A percentile compares a stretch with the other conserved stretches of the same genome.
Conservation (phyloP, 2,329 filamentous ascomycete species). For the Colletotrichum sp. region DNA sequence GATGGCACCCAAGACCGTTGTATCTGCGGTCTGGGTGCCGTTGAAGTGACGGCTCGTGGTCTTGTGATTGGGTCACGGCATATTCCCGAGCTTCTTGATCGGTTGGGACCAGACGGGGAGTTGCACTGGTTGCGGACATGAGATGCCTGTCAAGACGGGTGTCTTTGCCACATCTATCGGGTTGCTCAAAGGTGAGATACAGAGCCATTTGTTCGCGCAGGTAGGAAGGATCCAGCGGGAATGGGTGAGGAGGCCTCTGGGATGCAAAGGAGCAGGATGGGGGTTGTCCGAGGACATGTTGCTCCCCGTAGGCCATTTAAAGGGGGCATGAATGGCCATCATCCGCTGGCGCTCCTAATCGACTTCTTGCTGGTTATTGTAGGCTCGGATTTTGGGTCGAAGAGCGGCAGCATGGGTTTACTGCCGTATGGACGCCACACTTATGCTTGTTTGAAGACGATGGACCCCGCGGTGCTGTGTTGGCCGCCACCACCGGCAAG, state of each 20-base stretch:
- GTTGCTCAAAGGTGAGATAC: not conserved
- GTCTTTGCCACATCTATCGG: not conserved
- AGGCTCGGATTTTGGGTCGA: not conserved
- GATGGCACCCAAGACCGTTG: slow-evolving; percentile 7
- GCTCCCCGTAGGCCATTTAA: fast-evolving
- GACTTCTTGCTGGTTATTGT: not conserved
- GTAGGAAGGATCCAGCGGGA: not conserved
- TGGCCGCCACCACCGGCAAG: not conserved
- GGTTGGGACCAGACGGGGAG: not conserved
- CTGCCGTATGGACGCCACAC: not conserved
- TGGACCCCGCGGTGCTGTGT: not conserved
- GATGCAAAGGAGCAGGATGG: not conserved
- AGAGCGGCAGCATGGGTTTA: not conserved
- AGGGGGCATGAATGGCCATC: not conserved
- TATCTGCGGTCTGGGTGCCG: not conserved
- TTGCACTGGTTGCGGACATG: not conserved
- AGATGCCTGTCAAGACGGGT: slow-evolving; percentile 1
- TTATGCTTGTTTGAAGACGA: not conserved
- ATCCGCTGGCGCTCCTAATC: not conserved
- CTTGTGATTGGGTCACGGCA: not conserved
- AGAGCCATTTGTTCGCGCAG: not conserved
- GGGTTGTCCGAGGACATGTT: not conserved
- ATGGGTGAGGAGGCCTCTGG: not conserved
- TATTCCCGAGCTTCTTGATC: not conserved
- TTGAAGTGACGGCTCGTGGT: not conserved